Evolutionary conservation across 2,329 filamentous ascomycete genomes (phyloP).

Genomic region (Colletotrichum sp.): DNA sequence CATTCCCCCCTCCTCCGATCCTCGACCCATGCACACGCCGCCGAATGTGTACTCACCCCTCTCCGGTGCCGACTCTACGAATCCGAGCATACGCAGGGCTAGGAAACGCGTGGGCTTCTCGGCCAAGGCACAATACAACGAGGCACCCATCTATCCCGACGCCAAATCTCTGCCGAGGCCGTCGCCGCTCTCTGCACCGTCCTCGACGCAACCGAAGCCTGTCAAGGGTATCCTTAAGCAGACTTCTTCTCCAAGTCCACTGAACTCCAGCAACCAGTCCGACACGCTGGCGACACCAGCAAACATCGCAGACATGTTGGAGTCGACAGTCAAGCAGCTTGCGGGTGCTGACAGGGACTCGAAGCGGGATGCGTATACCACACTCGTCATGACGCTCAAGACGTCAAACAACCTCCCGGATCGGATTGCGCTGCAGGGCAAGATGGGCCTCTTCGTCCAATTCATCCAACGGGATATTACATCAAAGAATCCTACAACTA

Average conservation of each 20-base stretch:
- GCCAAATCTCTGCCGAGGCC: conserved; percentile 40
- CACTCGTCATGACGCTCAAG: conserved; percentile 76
- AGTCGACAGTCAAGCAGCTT: conserved; percentile 83
- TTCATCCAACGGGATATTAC: conserved; percentile 86
- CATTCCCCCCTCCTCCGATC: conserved; percentile 43
- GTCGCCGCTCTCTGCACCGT: conserved; percentile 44
- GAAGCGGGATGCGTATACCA: conserved; percentile 85
- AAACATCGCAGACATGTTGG: conserved; percentile 79
- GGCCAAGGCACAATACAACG: conserved; percentile 60
- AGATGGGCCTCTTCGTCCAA: conserved; percentile 78
- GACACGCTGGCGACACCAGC: conserved; percentile 44
- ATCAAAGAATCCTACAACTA: conserved; percentile 57
- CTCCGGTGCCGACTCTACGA: conserved; percentile 44
- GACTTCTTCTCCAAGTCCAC: conserved; percentile 52
- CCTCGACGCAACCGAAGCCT: conserved; percentile 48
- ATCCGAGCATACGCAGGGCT: conserved; percentile 47
- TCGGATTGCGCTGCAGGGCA: conserved; percentile 72
- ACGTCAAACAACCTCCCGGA: conserved; percentile 85
- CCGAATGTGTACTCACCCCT: conserved; percentile 53
- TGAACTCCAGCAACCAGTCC: conserved; percentile 42
- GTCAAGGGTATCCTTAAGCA: conserved; percentile 81
- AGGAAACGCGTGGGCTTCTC: conserved; percentile 66
- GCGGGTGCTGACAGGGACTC: conserved; percentile 74
- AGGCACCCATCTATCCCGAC: conserved; percentile 51
- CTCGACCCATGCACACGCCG: conserved; percentile 55